Base-by-base conservation (phyloP, 305 asterid genomes). In the Ajuga reptans region DNA sequence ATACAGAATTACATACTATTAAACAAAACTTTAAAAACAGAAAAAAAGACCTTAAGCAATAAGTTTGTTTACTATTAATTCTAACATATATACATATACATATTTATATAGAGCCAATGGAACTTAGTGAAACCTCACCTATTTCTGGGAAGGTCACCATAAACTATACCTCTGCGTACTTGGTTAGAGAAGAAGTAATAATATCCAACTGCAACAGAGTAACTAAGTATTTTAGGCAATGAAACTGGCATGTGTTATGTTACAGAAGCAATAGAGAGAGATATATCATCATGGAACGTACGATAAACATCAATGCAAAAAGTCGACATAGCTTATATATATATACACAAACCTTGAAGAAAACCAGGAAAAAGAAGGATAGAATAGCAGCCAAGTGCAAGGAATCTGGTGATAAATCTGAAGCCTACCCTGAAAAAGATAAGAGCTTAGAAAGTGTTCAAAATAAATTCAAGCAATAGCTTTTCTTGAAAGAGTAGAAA, bases 71-170 rank as follows among this genome's bases (percentile, higher is more conserved):
- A 21, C 27, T 0, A 21, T 21, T 2, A 21, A 1, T 21, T 21
- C 27, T 21, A 21, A 21, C 2, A 21, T 21, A 21, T 21, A 21
- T 21, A 21, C 2, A 21, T 21, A 21, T 21, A 21, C 27, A 21
- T 21, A 21, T 21, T 21, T 21, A 21, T 21, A 21, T 21, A 21
- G 27, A 21, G 36, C 5, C 3, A 51, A 34, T 17, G 16, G 68
- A 62, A 31, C 17, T 29, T 8, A 55, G 34, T 9, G 64, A 56
- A 76, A 54, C 60, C 55, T 52, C 78, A 93, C 99, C 96, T 91
- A 70, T 93, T 93, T 79, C 99, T 85, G 24, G 96, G 90, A 78
- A 87, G 96, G 77, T 91, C 96, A 47, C 99, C 97, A 65, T 84
- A 93, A 33, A 87, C 85, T 63, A 93, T 74, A 69, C 96, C 90